These are phyloP conservation scores for Phtheirospermum japonicum DNA, from an alignment of 257 asterid species.

Conservation along the genomic window DNA sequence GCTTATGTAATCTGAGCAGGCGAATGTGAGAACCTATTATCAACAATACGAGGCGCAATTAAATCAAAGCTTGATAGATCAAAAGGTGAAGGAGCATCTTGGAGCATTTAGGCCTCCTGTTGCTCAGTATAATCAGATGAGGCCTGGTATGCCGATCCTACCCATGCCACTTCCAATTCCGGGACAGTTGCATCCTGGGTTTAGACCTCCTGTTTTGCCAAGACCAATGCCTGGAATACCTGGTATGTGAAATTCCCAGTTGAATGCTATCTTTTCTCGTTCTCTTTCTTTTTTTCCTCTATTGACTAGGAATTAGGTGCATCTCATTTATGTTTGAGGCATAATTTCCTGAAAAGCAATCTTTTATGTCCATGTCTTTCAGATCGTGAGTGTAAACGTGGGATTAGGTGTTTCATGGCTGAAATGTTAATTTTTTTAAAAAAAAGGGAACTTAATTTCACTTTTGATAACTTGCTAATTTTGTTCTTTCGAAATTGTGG, in stretches of 20 bases:
- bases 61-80: slow-evolving; percentile 91
- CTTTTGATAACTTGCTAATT: neutral
- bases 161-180: slow-evolving; percentile 62
- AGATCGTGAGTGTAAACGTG: neutral
- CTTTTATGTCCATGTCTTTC: neutral
- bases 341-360: neutral
- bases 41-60: slow-evolving; percentile 96
- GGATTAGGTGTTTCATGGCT: neutral
- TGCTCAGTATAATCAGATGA: slow-evolving; percentile 51
- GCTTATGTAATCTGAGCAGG: slow-evolving; percentile 45
- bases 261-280: neutral
- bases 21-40: slow-evolving; percentile 82
- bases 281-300: neutral
- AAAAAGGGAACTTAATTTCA: too few species aligned
- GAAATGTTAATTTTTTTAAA: too few species aligned
- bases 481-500: too few species aligned
- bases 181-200: slow-evolving; percentile 57
- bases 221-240: slow-evolving; percentile 41
- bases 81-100: slow-evolving; percentile 90
- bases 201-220: slow-evolving; percentile 72
- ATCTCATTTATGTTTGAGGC: slow-evolving; percentile 11
- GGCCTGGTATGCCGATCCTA: slow-evolving; percentile 72
- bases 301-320: neutral
- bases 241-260: slow-evolving; percentile 36
- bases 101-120: slow-evolving; percentile 83